These are phyloP conservation scores for Plenodomus tracheiphilus DNA, from an alignment of 2,329 filamentous ascomycete genomes.

Conservation along the genomic window DNA sequence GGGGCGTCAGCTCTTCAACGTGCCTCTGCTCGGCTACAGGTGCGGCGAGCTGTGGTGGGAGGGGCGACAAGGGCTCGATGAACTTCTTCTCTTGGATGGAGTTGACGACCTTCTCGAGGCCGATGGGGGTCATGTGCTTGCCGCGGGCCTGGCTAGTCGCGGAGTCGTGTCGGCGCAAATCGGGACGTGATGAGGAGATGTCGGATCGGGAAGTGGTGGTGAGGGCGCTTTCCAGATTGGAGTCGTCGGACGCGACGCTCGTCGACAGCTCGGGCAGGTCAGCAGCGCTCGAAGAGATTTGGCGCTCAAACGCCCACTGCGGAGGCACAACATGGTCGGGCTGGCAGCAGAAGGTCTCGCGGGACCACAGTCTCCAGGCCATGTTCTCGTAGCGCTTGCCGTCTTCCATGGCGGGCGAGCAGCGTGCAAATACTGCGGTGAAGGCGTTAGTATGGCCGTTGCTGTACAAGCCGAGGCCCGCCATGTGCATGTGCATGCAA, in stretches of 20 bases:
- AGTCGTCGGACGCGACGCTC: conserved; percentile 52
- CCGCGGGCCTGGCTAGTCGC: conserved; percentile 70
- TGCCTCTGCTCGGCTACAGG: conserved; percentile 15
- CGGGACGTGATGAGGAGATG: conserved; percentile 62
- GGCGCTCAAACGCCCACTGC: conserved; percentile 39
- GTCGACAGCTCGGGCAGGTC: conserved; percentile 52
- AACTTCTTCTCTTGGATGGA: conserved; percentile 84
- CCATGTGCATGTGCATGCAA: too few species aligned
- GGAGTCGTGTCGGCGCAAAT: conserved; percentile 72
- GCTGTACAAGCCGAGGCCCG: too few species aligned
- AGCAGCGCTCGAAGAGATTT: conserved; percentile 28
- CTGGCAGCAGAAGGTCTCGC: conserved; percentile 88
- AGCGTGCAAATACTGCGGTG: conserved; percentile 81
- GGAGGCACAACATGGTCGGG: conserved; percentile 52
- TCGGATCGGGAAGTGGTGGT: conserved; percentile 53
- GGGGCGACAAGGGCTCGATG: conserved; percentile 60
- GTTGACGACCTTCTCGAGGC: conserved; percentile 91
- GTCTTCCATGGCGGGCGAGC: conserved; percentile 90
- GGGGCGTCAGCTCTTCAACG: conserved; percentile 39
- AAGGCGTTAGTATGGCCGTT: conserved; percentile 31
- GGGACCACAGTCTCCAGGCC: conserved; percentile 90
- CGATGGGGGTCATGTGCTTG: conserved; percentile 88
- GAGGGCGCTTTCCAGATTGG: conserved; percentile 39
- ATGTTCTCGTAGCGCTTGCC: conserved; percentile 92
- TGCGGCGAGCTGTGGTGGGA: conserved; percentile 46